These are phyloP conservation scores for Litchi chinensis DNA, from an alignment of 345 rosid genomes.

Conservation along the genomic window DNA sequence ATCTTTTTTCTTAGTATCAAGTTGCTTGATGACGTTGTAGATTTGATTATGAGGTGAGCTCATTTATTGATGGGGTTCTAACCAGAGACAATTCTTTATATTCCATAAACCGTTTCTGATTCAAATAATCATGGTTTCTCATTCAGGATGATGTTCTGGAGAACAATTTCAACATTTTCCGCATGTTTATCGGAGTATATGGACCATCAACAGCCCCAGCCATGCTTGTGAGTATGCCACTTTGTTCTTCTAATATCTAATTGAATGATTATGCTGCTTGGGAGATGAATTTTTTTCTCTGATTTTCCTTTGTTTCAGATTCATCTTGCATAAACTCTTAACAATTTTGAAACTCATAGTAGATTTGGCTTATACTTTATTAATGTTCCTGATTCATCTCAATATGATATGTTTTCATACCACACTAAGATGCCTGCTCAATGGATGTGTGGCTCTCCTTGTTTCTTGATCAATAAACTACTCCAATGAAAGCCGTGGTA, in stretches of 20 bases:
- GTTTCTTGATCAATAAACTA: neutral
- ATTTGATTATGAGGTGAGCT: conserved; percentile 82
- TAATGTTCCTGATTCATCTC: neutral
- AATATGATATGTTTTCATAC: neutral
- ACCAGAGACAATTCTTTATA: neutral
- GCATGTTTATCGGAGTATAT: conserved; percentile 79
- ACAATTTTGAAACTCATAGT: neutral
- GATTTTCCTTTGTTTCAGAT: neutral
- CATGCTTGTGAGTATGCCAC: conserved; percentile 55
- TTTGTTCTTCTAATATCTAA: neutral
- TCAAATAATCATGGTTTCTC: conserved; percentile 15
- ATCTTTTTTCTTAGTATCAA: conserved; percentile 20
- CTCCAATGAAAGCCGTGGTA: neutral
- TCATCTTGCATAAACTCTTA: neutral
- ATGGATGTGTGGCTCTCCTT: neutral
- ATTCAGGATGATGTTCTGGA: conserved; percentile 80
- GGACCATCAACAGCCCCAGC: conserved; percentile 73
- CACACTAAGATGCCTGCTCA: neutral
- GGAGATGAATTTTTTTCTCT: neutral
- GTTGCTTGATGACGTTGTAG: conserved; percentile 39
- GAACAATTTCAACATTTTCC: conserved; percentile 74
- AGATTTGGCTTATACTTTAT: neutral
- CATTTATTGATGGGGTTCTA: neutral
- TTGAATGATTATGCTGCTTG: neutral
- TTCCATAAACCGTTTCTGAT: neutral